Conservation (phyloP, 352 stramenopile genomes). For the Phytopythium oedochilum region DNA sequence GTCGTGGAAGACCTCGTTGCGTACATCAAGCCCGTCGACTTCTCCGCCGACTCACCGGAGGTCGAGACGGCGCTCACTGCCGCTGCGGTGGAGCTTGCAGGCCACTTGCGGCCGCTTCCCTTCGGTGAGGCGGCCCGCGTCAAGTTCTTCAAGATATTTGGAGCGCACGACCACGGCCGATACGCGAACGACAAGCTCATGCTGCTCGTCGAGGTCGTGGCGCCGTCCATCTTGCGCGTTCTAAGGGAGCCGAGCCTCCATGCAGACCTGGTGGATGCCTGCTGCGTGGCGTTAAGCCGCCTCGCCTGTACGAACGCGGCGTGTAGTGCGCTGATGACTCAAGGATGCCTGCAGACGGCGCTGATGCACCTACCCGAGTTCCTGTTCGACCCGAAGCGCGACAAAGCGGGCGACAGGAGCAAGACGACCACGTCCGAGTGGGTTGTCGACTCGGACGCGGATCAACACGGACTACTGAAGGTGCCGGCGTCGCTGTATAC, state of each 20-base stretch:
- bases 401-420: constrained; percentile 5
- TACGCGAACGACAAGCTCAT: constrained; percentile 43
- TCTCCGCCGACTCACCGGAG: constrained; percentile 6
- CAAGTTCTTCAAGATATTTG: constrained; percentile 30
- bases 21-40: constrained; percentile 47
- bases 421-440: constrained; percentile 12
- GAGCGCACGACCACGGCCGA: constrained; percentile 19
- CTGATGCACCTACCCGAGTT: constrained; percentile 57
- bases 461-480: constrained; percentile 42
- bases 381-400: constrained; percentile 13
- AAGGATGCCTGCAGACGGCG: constrained; percentile 51
- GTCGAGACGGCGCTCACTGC: constrained; percentile 33
- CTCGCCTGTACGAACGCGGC: constrained; percentile 52
- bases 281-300: constrained; percentile 54
- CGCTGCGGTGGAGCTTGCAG: constrained; percentile 52
- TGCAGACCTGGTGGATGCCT: constrained; percentile 33
- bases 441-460: constrained; percentile 21
- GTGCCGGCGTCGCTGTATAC: constrained; percentile 62
- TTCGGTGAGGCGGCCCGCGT: constrained; percentile 39
- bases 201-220: constrained; percentile 40
- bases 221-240: constrained; percentile 50
- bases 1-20: constrained; percentile 64
- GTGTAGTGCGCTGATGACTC: constrained; percentile 34
- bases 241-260: constrained; percentile 41
- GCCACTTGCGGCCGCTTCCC: constrained; percentile 57